Evolutionary conservation across 129 eudicot species (phyloP).

Genomic region (Helichrysum umbraculigerum): DNA sequence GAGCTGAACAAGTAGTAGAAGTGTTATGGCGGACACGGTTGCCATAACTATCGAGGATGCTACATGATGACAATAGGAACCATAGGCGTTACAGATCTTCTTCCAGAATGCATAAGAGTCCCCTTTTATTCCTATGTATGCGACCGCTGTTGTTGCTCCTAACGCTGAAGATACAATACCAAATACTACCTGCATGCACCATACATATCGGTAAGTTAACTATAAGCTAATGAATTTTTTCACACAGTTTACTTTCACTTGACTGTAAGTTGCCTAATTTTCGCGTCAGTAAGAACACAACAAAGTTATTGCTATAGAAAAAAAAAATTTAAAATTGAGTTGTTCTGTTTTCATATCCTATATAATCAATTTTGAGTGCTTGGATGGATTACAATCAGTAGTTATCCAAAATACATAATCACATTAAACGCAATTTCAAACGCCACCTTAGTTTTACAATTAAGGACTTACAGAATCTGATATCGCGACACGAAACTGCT

Average conservation of each 20-base stretch:
- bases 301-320: neutral
- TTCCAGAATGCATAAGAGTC: neutral
- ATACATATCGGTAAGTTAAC: too few species aligned
- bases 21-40: slow-evolving; percentile 46
- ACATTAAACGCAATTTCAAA: too few species aligned
- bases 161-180: neutral
- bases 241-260: too few species aligned
- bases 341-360: neutral
- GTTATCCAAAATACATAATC: neutral
- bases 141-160: neutral
- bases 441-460: neutral
- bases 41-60: slow-evolving; percentile 41
- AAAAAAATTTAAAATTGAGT: too few species aligned
- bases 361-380: neutral
- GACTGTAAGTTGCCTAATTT: too few species aligned
- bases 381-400: neutral
- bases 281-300: neutral
- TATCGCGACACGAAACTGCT: slow-evolving; percentile 41
- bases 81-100: neutral
- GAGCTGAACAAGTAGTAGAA: slow-evolving; percentile 49
- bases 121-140: neutral
- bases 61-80: slow-evolving; percentile 26
- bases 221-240: too few species aligned
- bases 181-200: too few species aligned
- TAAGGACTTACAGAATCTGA: slow-evolving; percentile 65